Evolutionary conservation across 257 asterid species (phyloP).

Genomic region (Solanum commersonii): DNA sequence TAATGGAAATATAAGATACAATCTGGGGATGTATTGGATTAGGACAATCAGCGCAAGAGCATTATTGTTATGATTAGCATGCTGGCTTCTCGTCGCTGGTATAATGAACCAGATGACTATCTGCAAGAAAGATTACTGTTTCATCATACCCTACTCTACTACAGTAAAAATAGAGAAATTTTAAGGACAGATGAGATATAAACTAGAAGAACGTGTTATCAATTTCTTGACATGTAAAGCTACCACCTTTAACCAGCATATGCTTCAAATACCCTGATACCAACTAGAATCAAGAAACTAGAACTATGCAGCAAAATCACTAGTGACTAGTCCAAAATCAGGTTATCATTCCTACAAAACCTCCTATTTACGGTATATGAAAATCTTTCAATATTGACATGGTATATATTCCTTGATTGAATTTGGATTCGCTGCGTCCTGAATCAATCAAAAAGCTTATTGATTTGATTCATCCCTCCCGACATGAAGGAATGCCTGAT

Average conservation of each 20-base stretch:
- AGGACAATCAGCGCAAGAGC: slow-evolving; percentile 92
- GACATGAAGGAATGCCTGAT: no score
- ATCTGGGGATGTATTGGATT: slow-evolving; percentile 83
- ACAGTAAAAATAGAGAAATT: background rate
- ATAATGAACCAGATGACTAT: slow-evolving; percentile 87
- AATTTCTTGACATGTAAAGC: background rate
- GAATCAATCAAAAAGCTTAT: no score
- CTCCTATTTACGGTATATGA: background rate
- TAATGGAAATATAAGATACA: slow-evolving; percentile 87
- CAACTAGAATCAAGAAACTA: background rate
- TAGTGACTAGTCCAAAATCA: background rate
- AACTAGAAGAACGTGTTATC: background rate
- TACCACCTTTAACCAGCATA: background rate
- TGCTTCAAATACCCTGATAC: background rate
- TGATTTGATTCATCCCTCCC: no score
- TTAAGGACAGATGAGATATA: background rate
- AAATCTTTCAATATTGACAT: background rate
- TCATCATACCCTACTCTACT: background rate
- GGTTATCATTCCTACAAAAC: background rate
- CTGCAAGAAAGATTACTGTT: slow-evolving; percentile 26
- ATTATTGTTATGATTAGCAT: slow-evolving; percentile 64
- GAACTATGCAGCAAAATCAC: background rate
- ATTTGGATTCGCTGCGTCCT: no score
- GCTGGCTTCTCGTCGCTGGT: slow-evolving; percentile 64
- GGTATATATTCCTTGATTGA: background rate